Conservation (phyloP, 83 land plant genomes). For the Diphasiastrum complanatum region DNA sequence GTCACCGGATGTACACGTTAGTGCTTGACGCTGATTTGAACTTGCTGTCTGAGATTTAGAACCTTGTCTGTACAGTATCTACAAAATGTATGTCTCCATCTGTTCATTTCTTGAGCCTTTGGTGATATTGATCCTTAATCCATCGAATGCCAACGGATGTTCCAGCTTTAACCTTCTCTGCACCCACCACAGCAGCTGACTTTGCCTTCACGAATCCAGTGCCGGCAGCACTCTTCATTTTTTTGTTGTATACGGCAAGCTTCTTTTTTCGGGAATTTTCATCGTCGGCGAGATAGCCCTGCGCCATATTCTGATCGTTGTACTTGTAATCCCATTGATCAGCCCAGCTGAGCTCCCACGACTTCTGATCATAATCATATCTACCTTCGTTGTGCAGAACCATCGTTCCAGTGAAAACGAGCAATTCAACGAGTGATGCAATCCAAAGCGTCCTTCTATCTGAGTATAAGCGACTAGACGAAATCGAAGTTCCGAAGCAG, state of each 20-base stretch:
- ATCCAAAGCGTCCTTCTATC: too few relatives aligned
- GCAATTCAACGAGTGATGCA: too few relatives aligned
- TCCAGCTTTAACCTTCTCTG: conserved; percentile 27
- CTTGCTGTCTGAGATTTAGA: too few relatives aligned
- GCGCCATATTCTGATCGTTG: conserved; percentile 11
- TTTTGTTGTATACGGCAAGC: conserved; percentile 13
- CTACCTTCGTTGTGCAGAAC: too few relatives aligned
- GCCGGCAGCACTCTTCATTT: conserved; percentile 18
- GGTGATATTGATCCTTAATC: conserved; percentile 26
- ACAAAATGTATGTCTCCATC: too few relatives aligned
- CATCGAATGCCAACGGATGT: conserved; percentile 25
- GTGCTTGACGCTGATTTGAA: too few relatives aligned
- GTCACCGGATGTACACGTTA: too few relatives aligned
- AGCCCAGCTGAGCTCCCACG: conserved; percentile 29
- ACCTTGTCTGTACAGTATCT: too few relatives aligned
- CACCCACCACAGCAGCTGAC: conserved; percentile 20
- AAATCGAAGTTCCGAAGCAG: too few relatives aligned
- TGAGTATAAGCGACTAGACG: too few relatives aligned
- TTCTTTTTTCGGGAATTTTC: conserved; percentile 17
- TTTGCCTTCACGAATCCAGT: conserved; percentile 29
- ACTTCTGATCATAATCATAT: conserved; percentile 7
- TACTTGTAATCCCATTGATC: conserved; percentile 31
- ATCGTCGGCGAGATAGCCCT: not conserved
- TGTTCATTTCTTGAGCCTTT: too few relatives aligned
- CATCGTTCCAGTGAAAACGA: too few relatives aligned